phyloP scores from a whole-genome alignment of 805 yeast species.

The Metschnikowia lachancei region DNA sequence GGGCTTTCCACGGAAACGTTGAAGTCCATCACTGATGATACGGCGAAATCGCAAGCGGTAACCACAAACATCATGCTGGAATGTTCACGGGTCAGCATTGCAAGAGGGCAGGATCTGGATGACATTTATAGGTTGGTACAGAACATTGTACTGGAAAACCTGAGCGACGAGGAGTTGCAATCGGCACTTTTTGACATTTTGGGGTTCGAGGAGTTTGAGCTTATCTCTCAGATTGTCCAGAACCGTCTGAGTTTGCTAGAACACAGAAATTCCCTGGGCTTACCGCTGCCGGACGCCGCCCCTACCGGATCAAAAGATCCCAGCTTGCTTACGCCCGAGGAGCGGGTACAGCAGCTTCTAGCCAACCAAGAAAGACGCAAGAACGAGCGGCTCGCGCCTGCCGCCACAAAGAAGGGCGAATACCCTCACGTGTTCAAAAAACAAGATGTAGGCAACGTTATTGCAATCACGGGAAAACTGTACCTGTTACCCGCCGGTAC shows the following conservation, averaged over 20 bases:
- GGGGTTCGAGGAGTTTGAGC: constrained; percentile 83
- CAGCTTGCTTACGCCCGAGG: constrained; percentile 49
- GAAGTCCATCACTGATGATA: constrained; percentile 6
- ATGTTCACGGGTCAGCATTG: constrained; percentile 33
- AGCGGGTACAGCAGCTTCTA: constrained; percentile 51
- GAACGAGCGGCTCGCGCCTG: constrained; percentile 48
- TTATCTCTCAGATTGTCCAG: constrained; percentile 62
- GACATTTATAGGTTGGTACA: constrained; percentile 32
- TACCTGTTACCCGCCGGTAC: constrained; percentile 81
- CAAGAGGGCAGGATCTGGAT: constrained; percentile 33
- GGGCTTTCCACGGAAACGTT: constrained; percentile 35
- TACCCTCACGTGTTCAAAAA: constrained; percentile 88
- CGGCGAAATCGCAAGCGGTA: constrained; percentile 5
- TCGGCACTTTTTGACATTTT: constrained; percentile 71
- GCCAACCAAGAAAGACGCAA: constrained; percentile 50
- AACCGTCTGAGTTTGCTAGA: constrained; percentile 28
- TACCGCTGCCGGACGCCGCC: no score
- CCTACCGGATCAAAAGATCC: constrained; percentile 4
- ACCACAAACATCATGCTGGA: constrained; percentile 25
- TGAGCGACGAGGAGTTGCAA: constrained; percentile 61
- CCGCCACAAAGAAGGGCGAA: constrained; percentile 36
- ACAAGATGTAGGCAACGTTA: constrained; percentile 56
- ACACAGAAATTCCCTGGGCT: no score
- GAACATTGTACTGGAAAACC: constrained; percentile 32
- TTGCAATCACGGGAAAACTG: constrained; percentile 74